Conservation (phyloP, 805 yeast genomes). For the Cyberlindnera maclurae region DNA sequence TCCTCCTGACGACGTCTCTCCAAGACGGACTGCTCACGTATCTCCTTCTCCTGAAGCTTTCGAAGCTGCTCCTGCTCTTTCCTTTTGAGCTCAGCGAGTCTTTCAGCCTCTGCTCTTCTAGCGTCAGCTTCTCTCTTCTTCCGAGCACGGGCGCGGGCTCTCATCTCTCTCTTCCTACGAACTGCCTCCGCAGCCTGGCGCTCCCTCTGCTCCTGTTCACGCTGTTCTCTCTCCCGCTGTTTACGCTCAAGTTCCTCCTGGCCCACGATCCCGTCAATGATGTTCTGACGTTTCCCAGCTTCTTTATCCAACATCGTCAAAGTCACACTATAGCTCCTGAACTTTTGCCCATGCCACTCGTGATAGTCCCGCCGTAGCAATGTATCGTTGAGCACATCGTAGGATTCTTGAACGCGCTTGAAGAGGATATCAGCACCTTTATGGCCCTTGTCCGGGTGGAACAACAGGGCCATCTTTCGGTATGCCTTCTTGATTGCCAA, state of each 20-base stretch:
- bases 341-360: conserved; percentile 13
- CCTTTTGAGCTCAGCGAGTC: conserved; percentile 1
- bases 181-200: background rate
- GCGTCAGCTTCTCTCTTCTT: conserved; percentile 1
- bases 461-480: conserved; percentile 57
- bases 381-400: conserved; percentile 10
- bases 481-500: conserved; percentile 66
- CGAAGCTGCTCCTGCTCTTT: conserved; percentile 2
- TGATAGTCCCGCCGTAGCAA: conserved; percentile 5
- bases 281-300: background rate
- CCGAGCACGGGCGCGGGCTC: conserved; percentile 1
- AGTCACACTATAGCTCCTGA: conserved; percentile 6
- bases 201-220: conserved; percentile 1
- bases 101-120: conserved; percentile 1
- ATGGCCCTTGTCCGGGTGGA: conserved; percentile 74
- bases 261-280: background rate
- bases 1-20: conserved; percentile 12
- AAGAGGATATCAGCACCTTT: conserved; percentile 13
- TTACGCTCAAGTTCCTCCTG: conserved; percentile 1
- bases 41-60: conserved; percentile 6
- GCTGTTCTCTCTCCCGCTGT: conserved; percentile 1
- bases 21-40: conserved; percentile 7
- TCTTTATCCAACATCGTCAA: conserved; percentile 4
- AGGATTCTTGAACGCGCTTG: conserved; percentile 12
- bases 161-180: background rate